phyloP scores from a whole-genome alignment of 306 rosid species.

The Acacia acuminata region DNA sequence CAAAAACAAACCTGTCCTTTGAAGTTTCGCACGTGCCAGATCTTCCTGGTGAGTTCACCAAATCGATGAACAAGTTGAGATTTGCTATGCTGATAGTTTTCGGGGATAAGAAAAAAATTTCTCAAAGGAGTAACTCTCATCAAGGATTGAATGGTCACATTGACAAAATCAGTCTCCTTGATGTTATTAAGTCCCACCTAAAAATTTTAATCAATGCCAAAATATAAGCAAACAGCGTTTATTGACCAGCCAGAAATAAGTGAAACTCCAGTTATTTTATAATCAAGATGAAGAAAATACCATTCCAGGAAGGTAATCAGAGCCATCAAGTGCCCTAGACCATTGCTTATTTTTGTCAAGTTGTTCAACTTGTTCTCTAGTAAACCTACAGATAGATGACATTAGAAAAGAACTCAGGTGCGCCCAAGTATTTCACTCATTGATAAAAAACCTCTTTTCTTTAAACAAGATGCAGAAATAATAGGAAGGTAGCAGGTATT shows the following conservation, averaged over 20 bases:
- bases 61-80: slow-evolving; percentile 93
- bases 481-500: slow-evolving; percentile 2
- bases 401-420: slow-evolving; percentile 11
- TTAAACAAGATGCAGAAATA: not conserved
- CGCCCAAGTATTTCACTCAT: slow-evolving; percentile 15
- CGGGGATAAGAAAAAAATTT: slow-evolving; percentile 91
- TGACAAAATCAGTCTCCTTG: slow-evolving; percentile 96
- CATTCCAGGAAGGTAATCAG: slow-evolving; percentile 99
- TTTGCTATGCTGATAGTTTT: slow-evolving; percentile 79
- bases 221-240: slow-evolving; percentile 31
- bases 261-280: slow-evolving; percentile 1
- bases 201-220: slow-evolving; percentile 21
- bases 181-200: slow-evolving; percentile 97
- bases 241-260: not conserved
- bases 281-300: slow-evolving; percentile 45
- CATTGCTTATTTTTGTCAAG: slow-evolving; percentile 92
- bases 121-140: slow-evolving; percentile 97
- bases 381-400: slow-evolving; percentile 58
- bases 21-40: slow-evolving; percentile 96
- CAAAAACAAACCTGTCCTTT: slow-evolving; percentile 88
- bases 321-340: slow-evolving; percentile 99
- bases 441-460: not conserved
- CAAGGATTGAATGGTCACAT: slow-evolving; percentile 91
- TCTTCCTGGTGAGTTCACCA: slow-evolving; percentile 97
- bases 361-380: slow-evolving; percentile 76